These are phyloP conservation scores for Trifolium fragiferum DNA, from an alignment of 306 rosid species.

Conservation along the genomic window DNA sequence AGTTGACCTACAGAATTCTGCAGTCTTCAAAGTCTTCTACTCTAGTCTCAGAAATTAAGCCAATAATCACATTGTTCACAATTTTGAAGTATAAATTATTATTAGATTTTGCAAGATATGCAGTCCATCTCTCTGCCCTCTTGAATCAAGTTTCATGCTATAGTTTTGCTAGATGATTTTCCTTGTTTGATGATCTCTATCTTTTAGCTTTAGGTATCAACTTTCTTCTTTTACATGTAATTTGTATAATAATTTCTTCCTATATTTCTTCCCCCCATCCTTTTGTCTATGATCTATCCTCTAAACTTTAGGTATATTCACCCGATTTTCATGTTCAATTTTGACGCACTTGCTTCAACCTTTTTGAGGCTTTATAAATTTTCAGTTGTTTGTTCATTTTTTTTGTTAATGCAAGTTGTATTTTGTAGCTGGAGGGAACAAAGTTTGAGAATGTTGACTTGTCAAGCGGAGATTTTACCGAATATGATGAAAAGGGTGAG, in stretches of 20 bases:
- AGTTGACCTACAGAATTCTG: conserved; percentile 19
- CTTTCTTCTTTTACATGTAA: conserved; percentile 35
- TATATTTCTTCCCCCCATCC: neutral
- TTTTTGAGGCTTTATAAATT: neutral
- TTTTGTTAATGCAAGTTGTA: conserved; percentile 24
- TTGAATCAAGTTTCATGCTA: conserved; percentile 9
- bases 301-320: neutral
- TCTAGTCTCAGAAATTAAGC: conserved; percentile 11
- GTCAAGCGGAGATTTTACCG: conserved; percentile 74
- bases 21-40: conserved; percentile 10
- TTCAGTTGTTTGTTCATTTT: conserved; percentile 9
- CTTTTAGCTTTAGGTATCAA: neutral
- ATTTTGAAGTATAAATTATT: conserved; percentile 1
- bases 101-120: conserved; percentile 25
- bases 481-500: conserved; percentile 91
- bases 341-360: neutral
- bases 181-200: neutral
- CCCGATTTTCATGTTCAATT: conserved; percentile 2
- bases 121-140: neutral
- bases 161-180: conserved; percentile 20
- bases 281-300: conserved; percentile 11
- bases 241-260: neutral
- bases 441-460: conserved; percentile 76
- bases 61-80: conserved; percentile 1
- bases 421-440: conserved; percentile 70